phyloP scores from a whole-genome alignment of 306 rosid species.

The Lupinus albus region DNA sequence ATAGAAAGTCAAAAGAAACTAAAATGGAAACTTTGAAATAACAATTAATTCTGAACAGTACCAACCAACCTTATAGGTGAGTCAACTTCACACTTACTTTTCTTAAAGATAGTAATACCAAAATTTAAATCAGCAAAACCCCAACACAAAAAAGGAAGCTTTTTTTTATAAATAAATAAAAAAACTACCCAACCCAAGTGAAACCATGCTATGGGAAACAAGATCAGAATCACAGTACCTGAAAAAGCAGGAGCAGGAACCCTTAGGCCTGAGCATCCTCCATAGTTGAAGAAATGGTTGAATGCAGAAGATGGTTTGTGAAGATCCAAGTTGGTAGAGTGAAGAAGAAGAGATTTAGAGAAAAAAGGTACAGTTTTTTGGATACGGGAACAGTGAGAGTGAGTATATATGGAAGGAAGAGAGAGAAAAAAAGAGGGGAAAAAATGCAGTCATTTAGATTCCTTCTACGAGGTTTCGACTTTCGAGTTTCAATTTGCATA shows the following conservation, averaged over 20 bases:
- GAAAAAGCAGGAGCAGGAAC: slow-evolving; percentile 23
- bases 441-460: slow-evolving; percentile 39
- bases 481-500: slow-evolving; percentile 1
- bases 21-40: background rate
- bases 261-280: slow-evolving; percentile 8
- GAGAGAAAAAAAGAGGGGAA: slow-evolving; percentile 32
- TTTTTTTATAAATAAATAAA: background rate
- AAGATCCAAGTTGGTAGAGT: background rate
- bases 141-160: background rate
- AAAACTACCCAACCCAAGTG: background rate
- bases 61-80: background rate
- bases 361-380: slow-evolving; percentile 31
- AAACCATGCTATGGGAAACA: slow-evolving; percentile 16
- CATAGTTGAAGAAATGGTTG: slow-evolving; percentile 24
- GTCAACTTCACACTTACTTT: slow-evolving; percentile 36
- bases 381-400: slow-evolving; percentile 27
- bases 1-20: slow-evolving; percentile 28
- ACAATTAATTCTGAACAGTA: slow-evolving; percentile 32
- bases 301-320: background rate
- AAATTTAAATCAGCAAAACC: slow-evolving; percentile 5
- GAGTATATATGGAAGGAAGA: slow-evolving; percentile 40
- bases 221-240: slow-evolving; percentile 25
- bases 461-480: slow-evolving; percentile 46
- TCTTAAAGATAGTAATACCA: slow-evolving; percentile 7
- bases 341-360: slow-evolving; percentile 4